These are phyloP conservation scores for Tuber microsphaerosporum DNA, from an alignment of 495 filamentous ascomycete species.

Conservation along the genomic window DNA sequence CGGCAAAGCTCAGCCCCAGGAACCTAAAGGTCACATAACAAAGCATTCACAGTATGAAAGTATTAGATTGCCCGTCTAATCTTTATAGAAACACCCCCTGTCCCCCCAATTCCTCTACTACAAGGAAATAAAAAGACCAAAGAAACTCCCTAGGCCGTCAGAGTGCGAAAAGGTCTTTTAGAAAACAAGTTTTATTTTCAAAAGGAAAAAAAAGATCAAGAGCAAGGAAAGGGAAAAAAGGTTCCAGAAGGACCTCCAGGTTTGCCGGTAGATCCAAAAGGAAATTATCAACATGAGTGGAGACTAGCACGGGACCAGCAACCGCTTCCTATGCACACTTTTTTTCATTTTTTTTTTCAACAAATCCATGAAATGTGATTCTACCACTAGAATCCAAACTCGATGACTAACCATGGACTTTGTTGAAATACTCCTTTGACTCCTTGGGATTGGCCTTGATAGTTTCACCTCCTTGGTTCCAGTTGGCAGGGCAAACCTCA, in stretches of 20 bases:
- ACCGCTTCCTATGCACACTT: background rate
- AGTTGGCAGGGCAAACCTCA: slow-evolving; percentile 55
- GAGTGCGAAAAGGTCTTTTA: background rate
- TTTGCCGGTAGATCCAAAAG: background rate
- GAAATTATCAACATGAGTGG: background rate
- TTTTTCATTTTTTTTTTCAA: background rate
- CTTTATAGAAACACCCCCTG: background rate
- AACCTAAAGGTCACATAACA: background rate
- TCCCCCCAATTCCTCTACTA: background rate
- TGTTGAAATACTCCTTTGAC: slow-evolving; percentile 47
- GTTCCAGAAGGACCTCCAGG: background rate
- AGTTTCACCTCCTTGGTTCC: slow-evolving; percentile 50
- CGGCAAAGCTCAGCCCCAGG: background rate
- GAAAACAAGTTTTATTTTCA: background rate
- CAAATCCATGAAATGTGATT: background rate
- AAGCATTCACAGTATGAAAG: background rate
- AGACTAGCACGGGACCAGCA: background rate
- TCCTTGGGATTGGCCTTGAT: slow-evolving; percentile 52
- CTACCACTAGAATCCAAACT: background rate
- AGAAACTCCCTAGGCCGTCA: background rate
- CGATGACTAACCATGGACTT: slow-evolving; percentile 37
- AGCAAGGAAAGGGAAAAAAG: background rate
- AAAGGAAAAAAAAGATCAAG: background rate
- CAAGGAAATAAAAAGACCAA: background rate
- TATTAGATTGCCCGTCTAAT: background rate